phyloP scores from a whole-genome alignment of 1,139 yeast genomes.

The Saccharomycopsis hybrid region DNA sequence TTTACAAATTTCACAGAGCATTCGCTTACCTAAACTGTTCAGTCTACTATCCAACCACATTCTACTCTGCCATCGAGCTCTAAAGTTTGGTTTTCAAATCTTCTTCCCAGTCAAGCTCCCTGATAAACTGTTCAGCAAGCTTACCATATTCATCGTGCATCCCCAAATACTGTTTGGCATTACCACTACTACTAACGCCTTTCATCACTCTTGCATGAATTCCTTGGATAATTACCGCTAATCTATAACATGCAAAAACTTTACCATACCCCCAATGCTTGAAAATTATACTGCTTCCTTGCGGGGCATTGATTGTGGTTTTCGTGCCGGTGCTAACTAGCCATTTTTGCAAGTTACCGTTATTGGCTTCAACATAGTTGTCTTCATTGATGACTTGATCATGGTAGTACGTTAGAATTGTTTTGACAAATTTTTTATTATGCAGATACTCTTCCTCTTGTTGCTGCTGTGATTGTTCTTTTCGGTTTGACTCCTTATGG shows the following conservation, averaged over 20 bases:
- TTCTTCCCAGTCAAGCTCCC: not conserved
- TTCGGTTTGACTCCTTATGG: not conserved
- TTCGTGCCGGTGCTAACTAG: not conserved
- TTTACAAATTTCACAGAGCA: too few relatives aligned
- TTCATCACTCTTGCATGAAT: slow-evolving; percentile 54
- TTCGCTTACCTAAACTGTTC: too few relatives aligned
- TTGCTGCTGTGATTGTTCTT: not conserved
- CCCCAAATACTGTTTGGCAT: slow-evolving; percentile 34
- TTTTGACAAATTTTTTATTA: slow-evolving; percentile 22
- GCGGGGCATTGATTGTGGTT: not conserved
- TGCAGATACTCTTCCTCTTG: slow-evolving; percentile 1
- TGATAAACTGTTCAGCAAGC: slow-evolving; percentile 3
- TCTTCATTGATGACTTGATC: slow-evolving; percentile 14
- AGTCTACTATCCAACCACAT: too few relatives aligned
- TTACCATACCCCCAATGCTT: slow-evolving; percentile 48
- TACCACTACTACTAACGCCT: slow-evolving; percentile 56
- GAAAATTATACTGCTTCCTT: slow-evolving; percentile 2
- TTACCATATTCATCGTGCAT: slow-evolving; percentile 5
- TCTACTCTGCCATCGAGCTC: not conserved
- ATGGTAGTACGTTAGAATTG: slow-evolving; percentile 22
- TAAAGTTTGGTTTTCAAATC: not conserved
- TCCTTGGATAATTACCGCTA: slow-evolving; percentile 61
- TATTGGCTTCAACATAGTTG: slow-evolving; percentile 33
- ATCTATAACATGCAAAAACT: slow-evolving; percentile 53
- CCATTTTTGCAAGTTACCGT: slow-evolving; percentile 14